Percentiles rank a stretch among this genome's conserved stretches.
Evolutionary conservation across 192 early-diverging fungal species (phyloP).

Genomic region (Linnemannia hyalina): DNA sequence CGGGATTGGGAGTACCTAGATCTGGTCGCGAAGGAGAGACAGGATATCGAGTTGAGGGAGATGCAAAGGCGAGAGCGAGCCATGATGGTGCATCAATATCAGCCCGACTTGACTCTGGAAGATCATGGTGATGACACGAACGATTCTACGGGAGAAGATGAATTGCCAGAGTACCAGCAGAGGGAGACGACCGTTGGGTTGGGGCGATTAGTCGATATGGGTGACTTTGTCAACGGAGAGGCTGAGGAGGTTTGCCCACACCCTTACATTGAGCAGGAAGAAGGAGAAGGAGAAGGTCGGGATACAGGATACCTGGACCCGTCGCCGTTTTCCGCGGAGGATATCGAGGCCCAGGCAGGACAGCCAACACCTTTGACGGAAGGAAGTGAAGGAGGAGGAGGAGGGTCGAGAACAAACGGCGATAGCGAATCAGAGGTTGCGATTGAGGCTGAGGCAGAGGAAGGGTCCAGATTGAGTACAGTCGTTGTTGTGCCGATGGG

Average conservation of each 20-base stretch:
- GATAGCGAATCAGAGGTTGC: not conserved
- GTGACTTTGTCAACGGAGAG: not conserved
- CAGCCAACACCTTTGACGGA: not conserved
- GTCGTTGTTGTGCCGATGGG: not conserved
- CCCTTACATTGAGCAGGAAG: not conserved
- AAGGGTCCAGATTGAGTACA: too few species aligned
- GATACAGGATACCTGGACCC: not conserved
- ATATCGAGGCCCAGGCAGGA: not conserved
- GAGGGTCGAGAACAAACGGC: not conserved
- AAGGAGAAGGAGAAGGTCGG: not conserved
- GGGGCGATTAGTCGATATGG: not conserved
- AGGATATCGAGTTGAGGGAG: not conserved
- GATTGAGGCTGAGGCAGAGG: not conserved
- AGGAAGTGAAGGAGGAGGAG: not conserved
- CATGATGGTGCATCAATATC: conserved; percentile 4
- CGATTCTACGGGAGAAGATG: not conserved
- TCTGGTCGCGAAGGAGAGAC: not conserved
- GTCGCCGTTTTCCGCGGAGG: not conserved
- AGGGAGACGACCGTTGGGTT: not conserved
- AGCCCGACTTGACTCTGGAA: not conserved
- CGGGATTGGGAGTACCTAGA: not conserved
- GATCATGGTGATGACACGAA: not conserved
- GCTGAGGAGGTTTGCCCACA: not conserved
- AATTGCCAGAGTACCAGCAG: not conserved
- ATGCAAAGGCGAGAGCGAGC: conserved; percentile 1